phyloP scores from a whole-genome alignment of 345 rosid species.

The Hevea brasiliensis region DNA sequence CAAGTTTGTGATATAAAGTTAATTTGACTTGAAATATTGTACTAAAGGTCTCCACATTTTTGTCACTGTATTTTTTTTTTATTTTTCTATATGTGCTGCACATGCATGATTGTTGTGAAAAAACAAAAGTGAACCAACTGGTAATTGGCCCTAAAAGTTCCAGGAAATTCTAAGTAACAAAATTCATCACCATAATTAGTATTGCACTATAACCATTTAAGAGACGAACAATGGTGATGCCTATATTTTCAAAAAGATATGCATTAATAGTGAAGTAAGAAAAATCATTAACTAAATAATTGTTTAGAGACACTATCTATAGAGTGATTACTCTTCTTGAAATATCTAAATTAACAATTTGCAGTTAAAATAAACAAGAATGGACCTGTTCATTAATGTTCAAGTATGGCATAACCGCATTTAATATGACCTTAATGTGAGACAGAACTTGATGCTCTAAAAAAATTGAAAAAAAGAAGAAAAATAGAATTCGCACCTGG shows the following conservation, averaged over 20 bases:
- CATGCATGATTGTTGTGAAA: neutral
- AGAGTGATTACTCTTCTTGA: neutral
- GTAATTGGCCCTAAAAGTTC: neutral
- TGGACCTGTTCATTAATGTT: neutral
- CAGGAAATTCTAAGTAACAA: neutral
- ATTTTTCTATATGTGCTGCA: too few species aligned
- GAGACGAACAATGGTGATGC: neutral
- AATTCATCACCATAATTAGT: neutral
- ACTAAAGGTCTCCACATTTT: neutral
- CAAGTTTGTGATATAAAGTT: too few species aligned
- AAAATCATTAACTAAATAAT: neutral
- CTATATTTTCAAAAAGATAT: neutral
- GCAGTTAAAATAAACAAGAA: neutral
- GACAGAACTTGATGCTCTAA: neutral
- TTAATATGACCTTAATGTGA: neutral
- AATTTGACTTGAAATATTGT: neutral
- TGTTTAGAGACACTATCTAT: neutral
- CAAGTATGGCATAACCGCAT: neutral
- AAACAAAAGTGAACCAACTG: neutral
- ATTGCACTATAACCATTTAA: slow-evolving; percentile 9
- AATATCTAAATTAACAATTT: neutral
- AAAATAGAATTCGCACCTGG: neutral
- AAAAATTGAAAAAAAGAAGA: neutral
- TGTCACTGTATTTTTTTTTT: neutral
- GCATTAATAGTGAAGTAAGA: neutral